Conservation (phyloP, 306 rosid species). For the Castanospermum australe region DNA sequence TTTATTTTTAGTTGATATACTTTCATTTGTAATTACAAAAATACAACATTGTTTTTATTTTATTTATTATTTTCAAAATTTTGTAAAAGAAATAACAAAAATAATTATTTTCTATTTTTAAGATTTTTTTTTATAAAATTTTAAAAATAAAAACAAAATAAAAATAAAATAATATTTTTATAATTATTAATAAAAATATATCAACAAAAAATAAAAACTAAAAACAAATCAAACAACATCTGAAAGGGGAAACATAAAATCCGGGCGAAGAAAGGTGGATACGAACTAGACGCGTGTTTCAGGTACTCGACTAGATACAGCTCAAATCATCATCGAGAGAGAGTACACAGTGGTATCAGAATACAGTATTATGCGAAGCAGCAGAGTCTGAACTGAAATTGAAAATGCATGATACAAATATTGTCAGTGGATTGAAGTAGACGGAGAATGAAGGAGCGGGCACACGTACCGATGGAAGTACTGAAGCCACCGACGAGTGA, state of each 20-base stretch:
- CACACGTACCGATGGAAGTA: conserved; percentile 73
- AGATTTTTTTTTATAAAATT: too few species aligned
- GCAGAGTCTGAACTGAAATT: neutral
- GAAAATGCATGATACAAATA: neutral
- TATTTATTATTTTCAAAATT: too few species aligned
- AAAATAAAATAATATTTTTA: too few species aligned
- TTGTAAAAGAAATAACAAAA: too few species aligned
- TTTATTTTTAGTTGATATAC: too few species aligned
- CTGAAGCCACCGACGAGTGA: conserved; percentile 90
- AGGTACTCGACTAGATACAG: neutral
- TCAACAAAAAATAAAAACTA: too few species aligned
- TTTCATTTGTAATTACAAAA: too few species aligned
- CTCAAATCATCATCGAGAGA: neutral
- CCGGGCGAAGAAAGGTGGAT: neutral
- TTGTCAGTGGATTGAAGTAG: neutral
- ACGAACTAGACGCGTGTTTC: neutral
- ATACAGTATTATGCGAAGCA: neutral
- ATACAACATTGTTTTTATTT: too few species aligned
- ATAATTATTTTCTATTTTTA: too few species aligned
- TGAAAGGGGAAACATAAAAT: neutral
- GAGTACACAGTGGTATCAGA: neutral
- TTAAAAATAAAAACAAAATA: too few species aligned
- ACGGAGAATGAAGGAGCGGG: neutral
- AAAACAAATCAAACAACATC: too few species aligned
- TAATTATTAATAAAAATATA: too few species aligned